Conservation (phyloP, 345 rosid species). For the Lumnitzera racemosa region DNA sequence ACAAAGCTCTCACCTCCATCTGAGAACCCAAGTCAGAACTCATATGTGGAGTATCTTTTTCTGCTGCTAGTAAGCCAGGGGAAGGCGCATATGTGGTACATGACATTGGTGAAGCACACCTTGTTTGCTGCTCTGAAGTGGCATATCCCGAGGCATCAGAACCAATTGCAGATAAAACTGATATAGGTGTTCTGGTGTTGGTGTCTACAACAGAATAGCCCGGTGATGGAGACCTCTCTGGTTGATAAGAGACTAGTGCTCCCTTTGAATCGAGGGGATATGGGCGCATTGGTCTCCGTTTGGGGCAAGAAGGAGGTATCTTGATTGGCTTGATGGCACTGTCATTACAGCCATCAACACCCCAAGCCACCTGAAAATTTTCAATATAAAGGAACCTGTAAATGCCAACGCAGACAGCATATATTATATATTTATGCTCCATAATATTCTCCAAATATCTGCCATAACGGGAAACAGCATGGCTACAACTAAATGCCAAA, state of each 20-base stretch:
- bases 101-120: conserved; percentile 54
- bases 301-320: conserved; percentile 8
- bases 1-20: too few species aligned
- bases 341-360: too few species aligned
- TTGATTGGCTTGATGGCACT: background rate
- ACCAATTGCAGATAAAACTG: background rate
- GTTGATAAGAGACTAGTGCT: background rate
- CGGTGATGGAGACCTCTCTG: too few species aligned
- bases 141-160: background rate
- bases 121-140: conserved; percentile 27
- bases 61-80: too few species aligned
- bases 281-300: conserved; percentile 5
- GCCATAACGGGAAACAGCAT: too few species aligned
- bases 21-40: background rate
- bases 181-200: background rate
- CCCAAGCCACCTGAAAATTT: too few species aligned
- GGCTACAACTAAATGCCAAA: too few species aligned
- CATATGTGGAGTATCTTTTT: too few species aligned
- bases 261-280: background rate
- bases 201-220: background rate
- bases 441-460: too few species aligned
- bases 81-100: conserved; percentile 29
- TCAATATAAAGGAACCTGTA: too few species aligned
- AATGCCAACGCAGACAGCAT: too few species aligned
- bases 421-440: too few species aligned